Conservation (phyloP, 2,329 filamentous ascomycete species). For the Calycina marina region DNA sequence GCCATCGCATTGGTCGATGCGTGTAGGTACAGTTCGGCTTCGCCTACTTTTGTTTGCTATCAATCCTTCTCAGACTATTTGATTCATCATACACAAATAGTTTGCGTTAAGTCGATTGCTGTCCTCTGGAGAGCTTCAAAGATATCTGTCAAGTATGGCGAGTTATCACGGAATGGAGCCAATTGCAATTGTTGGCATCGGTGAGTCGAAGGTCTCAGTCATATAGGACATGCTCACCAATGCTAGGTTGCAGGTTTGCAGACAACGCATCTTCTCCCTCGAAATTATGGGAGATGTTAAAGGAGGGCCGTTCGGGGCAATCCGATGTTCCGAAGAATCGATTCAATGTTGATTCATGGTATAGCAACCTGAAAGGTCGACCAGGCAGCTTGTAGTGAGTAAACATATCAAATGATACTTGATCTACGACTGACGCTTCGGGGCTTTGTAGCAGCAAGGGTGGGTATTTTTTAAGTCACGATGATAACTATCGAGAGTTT, state of each 20-base stretch:
- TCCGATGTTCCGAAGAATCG: conserved; percentile 20
- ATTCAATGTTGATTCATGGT: conserved; percentile 10
- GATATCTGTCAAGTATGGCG: no score
- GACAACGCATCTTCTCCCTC: not conserved
- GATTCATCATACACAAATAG: no score
- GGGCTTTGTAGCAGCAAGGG: not conserved
- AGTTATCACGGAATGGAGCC: not conserved
- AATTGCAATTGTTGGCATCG: not conserved
- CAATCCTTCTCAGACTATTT: no score
- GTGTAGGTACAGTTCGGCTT: no score
- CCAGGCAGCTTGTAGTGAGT: conserved; percentile 8
- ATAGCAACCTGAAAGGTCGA: conserved; percentile 30
- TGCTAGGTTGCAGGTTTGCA: not conserved
- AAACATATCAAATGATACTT: no score
- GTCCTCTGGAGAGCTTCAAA: no score
- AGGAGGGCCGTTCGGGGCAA: not conserved
- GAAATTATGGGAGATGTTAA: not conserved
- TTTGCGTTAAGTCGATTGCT: no score
- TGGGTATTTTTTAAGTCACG: conserved; percentile 1
- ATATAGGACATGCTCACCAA: not conserved
- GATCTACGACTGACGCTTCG: no score
- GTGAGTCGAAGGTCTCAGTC: not conserved
- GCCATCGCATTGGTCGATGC: no score
- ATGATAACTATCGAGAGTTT: conserved; percentile 6
- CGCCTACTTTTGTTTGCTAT: no score